A percentile compares a stretch with the other conserved stretches of the same genome.
phyloP scores from a whole-genome alignment of 1,284 basidiomycete species.

The Cerrena zonata region DNA sequence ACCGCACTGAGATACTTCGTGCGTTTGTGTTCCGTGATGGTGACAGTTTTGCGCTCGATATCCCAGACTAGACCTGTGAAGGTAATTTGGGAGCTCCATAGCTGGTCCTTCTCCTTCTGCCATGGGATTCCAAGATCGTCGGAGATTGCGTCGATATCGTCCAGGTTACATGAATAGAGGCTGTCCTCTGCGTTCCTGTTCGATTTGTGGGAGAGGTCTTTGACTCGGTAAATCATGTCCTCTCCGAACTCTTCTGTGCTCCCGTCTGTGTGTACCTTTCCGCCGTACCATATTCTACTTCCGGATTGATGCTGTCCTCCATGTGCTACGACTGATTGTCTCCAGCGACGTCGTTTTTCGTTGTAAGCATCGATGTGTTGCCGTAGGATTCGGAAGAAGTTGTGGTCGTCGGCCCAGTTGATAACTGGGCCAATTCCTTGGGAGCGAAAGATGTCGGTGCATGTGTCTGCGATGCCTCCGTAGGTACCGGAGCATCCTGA shows the following conservation, averaged over 20 bases:
- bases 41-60: not conserved
- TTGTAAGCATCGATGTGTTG: too few relatives aligned
- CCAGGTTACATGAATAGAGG: not conserved
- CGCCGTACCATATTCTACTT: conserved; percentile 11
- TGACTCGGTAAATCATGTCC: conserved; percentile 9
- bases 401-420: too few relatives aligned
- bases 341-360: too few relatives aligned
- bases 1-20: not conserved
- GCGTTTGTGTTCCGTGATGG: not conserved
- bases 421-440: too few relatives aligned
- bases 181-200: too few relatives aligned
- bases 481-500: too few relatives aligned
- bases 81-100: too few relatives aligned
- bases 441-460: too few relatives aligned
- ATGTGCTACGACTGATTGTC: not conserved
- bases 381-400: too few relatives aligned
- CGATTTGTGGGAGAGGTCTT: conserved; percentile 7
- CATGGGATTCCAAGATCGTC: not conserved
- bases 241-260: conserved; percentile 10
- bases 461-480: too few relatives aligned
- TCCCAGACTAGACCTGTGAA: conserved; percentile 1
- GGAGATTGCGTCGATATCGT: not conserved
- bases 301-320: conserved; percentile 13
- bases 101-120: not conserved
- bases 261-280: conserved; percentile 4